Percentiles rank a stretch among this genome's conserved stretches.
Conservation (phyloP, 2,329 filamentous ascomycete species). For the Eutypella sp. region DNA sequence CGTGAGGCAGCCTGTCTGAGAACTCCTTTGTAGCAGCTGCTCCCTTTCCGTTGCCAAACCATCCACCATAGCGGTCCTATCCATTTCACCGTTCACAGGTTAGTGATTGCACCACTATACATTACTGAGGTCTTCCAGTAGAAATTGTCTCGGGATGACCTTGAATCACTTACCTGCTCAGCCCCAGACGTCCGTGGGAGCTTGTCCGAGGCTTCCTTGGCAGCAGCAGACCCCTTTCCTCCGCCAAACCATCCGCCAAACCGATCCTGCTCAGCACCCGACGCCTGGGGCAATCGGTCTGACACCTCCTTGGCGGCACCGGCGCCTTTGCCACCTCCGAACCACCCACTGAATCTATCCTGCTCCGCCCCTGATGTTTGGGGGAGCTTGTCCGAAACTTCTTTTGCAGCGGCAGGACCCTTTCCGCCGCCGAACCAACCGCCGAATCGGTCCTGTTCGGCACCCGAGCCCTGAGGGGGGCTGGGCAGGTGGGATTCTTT, state of each 20-base stretch:
- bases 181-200: neutral
- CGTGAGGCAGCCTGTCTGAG: slow-evolving; percentile 3
- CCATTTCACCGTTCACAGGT: too few species aligned
- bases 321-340: neutral
- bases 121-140: too few species aligned
- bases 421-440: slow-evolving; percentile 6
- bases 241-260: slow-evolving; percentile 7
- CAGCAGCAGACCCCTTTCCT: neutral
- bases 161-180: too few species aligned
- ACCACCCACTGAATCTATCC: slow-evolving; percentile 12
- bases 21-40: neutral
- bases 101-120: too few species aligned
- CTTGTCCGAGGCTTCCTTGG: neutral
- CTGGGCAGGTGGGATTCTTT: neutral
- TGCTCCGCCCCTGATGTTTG: slow-evolving; percentile 12
- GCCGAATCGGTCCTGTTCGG: slow-evolving; percentile 20
- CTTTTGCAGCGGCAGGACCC: neutral
- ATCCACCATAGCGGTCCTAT: slow-evolving; percentile 8
- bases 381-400: slow-evolving; percentile 4
- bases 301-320: slow-evolving; percentile 1
- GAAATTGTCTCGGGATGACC: too few species aligned
- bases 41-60: slow-evolving; percentile 1
- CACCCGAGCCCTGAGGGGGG: slow-evolving; percentile 8
- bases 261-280: slow-evolving; percentile 14
- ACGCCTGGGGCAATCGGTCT: slow-evolving; percentile 4